Evolutionary conservation across 371 early-diverging fungal species (phyloP).

Genomic region (Encephalitozoon romaleae): DNA sequence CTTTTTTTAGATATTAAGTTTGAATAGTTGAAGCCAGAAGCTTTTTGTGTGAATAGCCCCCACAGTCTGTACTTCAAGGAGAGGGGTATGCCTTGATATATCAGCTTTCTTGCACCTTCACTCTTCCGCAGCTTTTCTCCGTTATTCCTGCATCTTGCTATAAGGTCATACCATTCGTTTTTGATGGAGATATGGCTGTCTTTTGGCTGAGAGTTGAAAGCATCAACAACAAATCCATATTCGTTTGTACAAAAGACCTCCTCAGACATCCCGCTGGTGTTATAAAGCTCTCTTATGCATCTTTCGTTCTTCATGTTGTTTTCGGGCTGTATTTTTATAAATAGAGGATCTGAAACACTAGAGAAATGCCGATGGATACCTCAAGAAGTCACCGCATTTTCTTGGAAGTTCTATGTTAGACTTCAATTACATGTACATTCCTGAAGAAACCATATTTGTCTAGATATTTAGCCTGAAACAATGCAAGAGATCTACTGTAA

Average conservation of each 20-base stretch:
- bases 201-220: background rate
- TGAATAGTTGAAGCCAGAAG: slow-evolving; percentile 11
- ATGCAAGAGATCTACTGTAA: slow-evolving; percentile 17
- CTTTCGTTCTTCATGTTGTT: slow-evolving; percentile 17
- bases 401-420: background rate
- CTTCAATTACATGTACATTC: background rate
- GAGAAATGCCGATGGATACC: background rate
- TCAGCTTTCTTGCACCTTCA: background rate
- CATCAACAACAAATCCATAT: slow-evolving; percentile 31
- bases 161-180: slow-evolving; percentile 22
- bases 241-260: slow-evolving; percentile 30
- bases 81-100: slow-evolving; percentile 33
- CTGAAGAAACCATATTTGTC: no score
- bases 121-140: slow-evolving; percentile 9
- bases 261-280: background rate
- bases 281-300: slow-evolving; percentile 18
- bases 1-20: background rate
- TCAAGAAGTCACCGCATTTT: background rate
- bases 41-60: background rate
- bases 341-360: background rate
- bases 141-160: background rate
- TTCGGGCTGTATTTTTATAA: background rate
- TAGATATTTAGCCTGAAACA: background rate
- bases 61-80: slow-evolving; percentile 31
- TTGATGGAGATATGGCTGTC: background rate